A percentile compares a stretch with the other conserved stretches of the same genome.
phyloP scores from a whole-genome alignment of 148 eudicot species.

The Rhododendron simsii region DNA sequence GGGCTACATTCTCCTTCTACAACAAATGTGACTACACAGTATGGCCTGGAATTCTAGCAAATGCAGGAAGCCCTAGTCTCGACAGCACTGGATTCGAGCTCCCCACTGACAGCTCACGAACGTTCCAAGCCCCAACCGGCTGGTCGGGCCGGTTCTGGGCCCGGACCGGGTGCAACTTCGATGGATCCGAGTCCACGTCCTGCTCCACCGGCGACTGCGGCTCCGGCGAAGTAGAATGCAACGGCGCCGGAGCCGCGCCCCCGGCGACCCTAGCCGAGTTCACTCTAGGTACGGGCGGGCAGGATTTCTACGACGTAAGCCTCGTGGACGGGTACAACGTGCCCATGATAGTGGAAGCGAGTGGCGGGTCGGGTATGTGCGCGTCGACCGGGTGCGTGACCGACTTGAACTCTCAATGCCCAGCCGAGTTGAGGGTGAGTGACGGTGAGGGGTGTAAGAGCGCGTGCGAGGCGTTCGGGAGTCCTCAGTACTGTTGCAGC shows the following conservation, averaged over 20 bases:
- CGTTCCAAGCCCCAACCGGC: slow-evolving; percentile 73
- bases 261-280: slow-evolving; percentile 87
- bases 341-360: slow-evolving; percentile 60
- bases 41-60: slow-evolving; percentile 78
- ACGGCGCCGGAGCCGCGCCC: slow-evolving; percentile 75
- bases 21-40: slow-evolving; percentile 32
- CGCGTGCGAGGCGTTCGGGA: slow-evolving; percentile 84
- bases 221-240: slow-evolving; percentile 68
- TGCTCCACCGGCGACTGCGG: slow-evolving; percentile 88
- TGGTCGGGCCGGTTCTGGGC: slow-evolving; percentile 99
- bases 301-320: slow-evolving; percentile 90
- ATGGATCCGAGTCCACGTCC: slow-evolving; percentile 34
- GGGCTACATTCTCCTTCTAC: slow-evolving; percentile 26
- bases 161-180: slow-evolving; percentile 69
- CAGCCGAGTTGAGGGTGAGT: slow-evolving; percentile 50
- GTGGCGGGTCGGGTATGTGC: slow-evolving; percentile 71
- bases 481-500: slow-evolving; percentile 76
- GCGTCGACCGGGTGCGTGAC: slow-evolving; percentile 66
- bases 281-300: slow-evolving; percentile 52
- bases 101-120: slow-evolving; percentile 39
- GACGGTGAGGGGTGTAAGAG: slow-evolving; percentile 78
- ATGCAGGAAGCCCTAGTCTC: slow-evolving; percentile 65
- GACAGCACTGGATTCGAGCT: slow-evolving; percentile 84
- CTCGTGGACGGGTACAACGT: slow-evolving; percentile 87
- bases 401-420: slow-evolving; percentile 75